Evolutionary conservation across 805 yeast genomes (phyloP).

Genomic region (Kluyveromyces wickerhamii): DNA sequence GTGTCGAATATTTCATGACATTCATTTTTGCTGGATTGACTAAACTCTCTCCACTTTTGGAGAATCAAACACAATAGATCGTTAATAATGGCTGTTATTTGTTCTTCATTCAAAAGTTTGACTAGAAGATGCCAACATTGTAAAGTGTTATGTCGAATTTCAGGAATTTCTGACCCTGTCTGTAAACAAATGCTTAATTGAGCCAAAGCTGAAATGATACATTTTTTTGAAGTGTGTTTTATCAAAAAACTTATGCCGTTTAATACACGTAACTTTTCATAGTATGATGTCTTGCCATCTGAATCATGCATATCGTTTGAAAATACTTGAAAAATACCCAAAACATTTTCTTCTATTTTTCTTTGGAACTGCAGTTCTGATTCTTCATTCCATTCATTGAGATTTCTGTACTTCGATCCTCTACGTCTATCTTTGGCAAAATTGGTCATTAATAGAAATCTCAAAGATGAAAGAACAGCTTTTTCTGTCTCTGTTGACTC

Average conservation of each 20-base stretch:
- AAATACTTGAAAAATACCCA: slow-evolving; percentile 71
- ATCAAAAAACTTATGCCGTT: slow-evolving; percentile 67
- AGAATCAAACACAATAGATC: slow-evolving; percentile 64
- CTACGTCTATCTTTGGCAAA: slow-evolving; percentile 23
- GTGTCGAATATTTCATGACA: slow-evolving; percentile 44
- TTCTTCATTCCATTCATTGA: slow-evolving; percentile 19
- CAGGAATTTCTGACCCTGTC: slow-evolving; percentile 58
- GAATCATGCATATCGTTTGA: slow-evolving; percentile 72
- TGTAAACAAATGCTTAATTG: slow-evolving; percentile 84
- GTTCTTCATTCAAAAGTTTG: slow-evolving; percentile 44
- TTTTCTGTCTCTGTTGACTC: slow-evolving; percentile 16
- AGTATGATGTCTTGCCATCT: slow-evolving; percentile 61
- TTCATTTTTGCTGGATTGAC: slow-evolving; percentile 38
- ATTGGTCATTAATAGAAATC: slow-evolving; percentile 21
- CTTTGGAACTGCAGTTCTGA: slow-evolving; percentile 30
- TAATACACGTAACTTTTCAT: slow-evolving; percentile 64
- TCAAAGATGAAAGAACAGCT: slow-evolving; percentile 20
- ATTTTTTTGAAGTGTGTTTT: slow-evolving; percentile 38
- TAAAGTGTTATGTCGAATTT: slow-evolving; percentile 54
- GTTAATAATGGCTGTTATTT: slow-evolving; percentile 61
- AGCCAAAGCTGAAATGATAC: slow-evolving; percentile 63
- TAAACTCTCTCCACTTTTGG: slow-evolving; percentile 55
- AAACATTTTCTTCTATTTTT: slow-evolving; percentile 49
- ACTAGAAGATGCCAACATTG: slow-evolving; percentile 62
- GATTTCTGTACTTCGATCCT: slow-evolving; percentile 22